Evolutionary conservation across 345 rosid genomes (phyloP), one percentile per base, ranked within the genome.

Genomic region (Barbarea vulgaris): DNA sequence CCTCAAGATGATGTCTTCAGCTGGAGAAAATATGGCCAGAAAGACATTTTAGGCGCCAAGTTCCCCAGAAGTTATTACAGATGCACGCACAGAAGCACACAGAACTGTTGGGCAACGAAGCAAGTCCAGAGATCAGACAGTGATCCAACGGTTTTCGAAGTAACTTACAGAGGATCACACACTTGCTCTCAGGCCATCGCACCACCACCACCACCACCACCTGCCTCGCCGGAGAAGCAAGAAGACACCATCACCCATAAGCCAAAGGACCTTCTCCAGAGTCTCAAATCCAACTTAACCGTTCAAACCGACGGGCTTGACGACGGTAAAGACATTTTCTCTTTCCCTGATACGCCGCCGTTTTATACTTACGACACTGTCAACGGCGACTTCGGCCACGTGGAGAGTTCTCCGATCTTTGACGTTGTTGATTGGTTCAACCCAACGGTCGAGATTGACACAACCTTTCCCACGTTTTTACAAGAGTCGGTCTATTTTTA

Each of bases 21-120:
- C 78, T 92, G 99, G 99, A 92, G 99, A 83, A 95, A 95, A 68
- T 92, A 95, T 71, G 99, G 96, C 15, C 99, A 95, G 64, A 94
- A 94, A 81, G 93, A 88, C 76, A 95, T 92, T 41, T 88, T 89
- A 0, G 96, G 92, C 48, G 89, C 97, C 64, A 90, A 80, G 81
- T 86, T 86, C 82, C 99, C 97, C 18, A 90, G 81, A 30, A 77
- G 81, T 51, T 77, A 90, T 64, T 95, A 95, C 79, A 88, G 97
- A 77, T 95, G 99, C 83, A 90, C 93, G 2, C 85, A 84, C 58
- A 81, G 93, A 4, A 83, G 84, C 62, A 83, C 83, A 4, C 88
- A 83, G 51, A 87, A 90, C 67, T 95, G 97, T 70, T 87, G 83
- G 83, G 97, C 99, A 19, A 87, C 93, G 64, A 95, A 92, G 70